Evolutionary conservation across 768 basidiomycete genomes (phyloP), one percentile per base, ranked within the genome.

Genomic region (Tricholoma saponaceum): DNA sequence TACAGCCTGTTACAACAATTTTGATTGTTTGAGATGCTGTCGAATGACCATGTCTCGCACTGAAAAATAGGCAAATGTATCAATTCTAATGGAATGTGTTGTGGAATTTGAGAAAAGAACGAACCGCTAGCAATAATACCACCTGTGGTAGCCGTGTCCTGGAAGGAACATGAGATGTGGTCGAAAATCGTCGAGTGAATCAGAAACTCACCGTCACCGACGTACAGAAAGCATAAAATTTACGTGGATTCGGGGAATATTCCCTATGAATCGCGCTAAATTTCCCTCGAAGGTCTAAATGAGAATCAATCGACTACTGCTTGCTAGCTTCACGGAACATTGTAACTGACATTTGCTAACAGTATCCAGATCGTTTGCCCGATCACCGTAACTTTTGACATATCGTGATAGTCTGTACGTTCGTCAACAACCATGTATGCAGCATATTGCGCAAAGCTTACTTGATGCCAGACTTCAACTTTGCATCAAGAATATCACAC

Each of bases 21-120:
- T 87, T 7, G 85, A 87, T 63, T 87, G 86, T 60, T 85, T 87
- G 25, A 90, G 77, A 64, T 90, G 87, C 63, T 89, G 84, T 46
- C 89, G 83, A 35, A 90, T 83, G 51, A 91, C 88, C 87, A 90
- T 90, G 65, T 91, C 89, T 37, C 88, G 80, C 51, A 91, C 89
- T 89, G 63, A 9, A 49, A 25, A 54, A 55, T 47, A 58, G 54
- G 58, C 23, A 37, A 44, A 6, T 54, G 51, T n/a, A 6, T 55
- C 7, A 54, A 20, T 14, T 43, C 16, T 4, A 23, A 52, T 2
- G n/a, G 14, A 41, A 14, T 14, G 16, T 8, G 28, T 43, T 3
- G 13, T 4, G 25, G 50, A 5, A 30, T 6, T 12, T 14, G 5
- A 13, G 22, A 44, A 14, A 22, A 41, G 18, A 14, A 59, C 61